Conservation (phyloP, 2,329 filamentous ascomycete species). For the Ophiostoma fasciatum region DNA sequence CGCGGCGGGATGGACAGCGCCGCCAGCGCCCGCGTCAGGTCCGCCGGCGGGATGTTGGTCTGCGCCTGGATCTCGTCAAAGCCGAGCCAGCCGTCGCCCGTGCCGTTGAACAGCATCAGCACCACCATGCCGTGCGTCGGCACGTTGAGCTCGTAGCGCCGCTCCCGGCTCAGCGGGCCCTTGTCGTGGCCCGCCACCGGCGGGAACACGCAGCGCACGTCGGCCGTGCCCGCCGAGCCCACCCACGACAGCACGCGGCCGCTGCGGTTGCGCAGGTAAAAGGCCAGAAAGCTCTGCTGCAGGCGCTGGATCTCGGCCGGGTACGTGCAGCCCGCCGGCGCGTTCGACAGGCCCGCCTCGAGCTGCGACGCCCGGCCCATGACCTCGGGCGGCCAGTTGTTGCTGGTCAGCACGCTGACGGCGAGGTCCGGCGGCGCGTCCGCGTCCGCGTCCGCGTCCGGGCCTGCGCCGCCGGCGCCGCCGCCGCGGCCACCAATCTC, state of each 20-base stretch:
- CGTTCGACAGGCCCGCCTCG: constrained; percentile 22
- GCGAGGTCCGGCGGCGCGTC: constrained; percentile 57
- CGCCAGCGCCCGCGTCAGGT: constrained; percentile 65
- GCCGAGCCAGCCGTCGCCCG: constrained; percentile 31
- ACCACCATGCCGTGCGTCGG: constrained; percentile 89
- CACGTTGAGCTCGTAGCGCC: constrained; percentile 80
- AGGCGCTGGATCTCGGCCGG: constrained; percentile 59
- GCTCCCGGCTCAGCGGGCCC: constrained; percentile 42
- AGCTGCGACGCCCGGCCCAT: constrained; percentile 49
- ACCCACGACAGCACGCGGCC: constrained; percentile 82
- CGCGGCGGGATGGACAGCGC: constrained; percentile 74
- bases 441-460: constrained; percentile 10
- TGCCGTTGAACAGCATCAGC: constrained; percentile 75
- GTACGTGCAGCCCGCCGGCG: constrained; percentile 47
- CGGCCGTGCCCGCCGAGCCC: constrained; percentile 57
- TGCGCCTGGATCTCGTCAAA: constrained; percentile 70
- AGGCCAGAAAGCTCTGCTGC: constrained; percentile 75
- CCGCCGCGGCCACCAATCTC: constrained; percentile 31
- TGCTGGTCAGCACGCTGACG: constrained; percentile 78
- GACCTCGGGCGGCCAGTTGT: constrained; percentile 86
- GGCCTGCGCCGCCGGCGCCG: constrained; percentile 16
- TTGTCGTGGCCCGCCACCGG: constrained; percentile 56
- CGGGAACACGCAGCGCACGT: constrained; percentile 68
- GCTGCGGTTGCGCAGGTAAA: constrained; percentile 75
- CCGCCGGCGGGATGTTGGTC: constrained; percentile 62